These are phyloP conservation scores for Ustulina deusta DNA, from an alignment of 2,329 filamentous ascomycete genomes.

Conservation along the genomic window DNA sequence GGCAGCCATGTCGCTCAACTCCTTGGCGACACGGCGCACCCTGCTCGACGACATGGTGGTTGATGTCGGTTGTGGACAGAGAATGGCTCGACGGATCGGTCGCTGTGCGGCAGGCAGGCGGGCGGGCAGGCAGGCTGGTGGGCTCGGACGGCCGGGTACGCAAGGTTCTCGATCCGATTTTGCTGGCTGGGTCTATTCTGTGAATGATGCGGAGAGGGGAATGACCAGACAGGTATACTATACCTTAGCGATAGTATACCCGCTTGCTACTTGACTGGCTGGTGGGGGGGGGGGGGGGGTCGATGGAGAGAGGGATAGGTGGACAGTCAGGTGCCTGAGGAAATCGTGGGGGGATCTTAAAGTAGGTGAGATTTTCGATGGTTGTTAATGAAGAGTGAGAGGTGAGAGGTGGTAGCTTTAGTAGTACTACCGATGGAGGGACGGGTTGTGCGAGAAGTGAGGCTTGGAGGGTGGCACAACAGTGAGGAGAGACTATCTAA, in stretches of 20 bases:
- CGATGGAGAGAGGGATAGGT: neutral
- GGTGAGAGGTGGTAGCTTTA: neutral
- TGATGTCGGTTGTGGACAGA: neutral
- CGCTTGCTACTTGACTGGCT: neutral
- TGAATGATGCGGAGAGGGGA: neutral
- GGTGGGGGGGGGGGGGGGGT: neutral
- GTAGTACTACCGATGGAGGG: neutral
- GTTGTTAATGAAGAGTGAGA: neutral
- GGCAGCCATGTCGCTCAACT: constrained; percentile 78
- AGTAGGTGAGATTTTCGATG: neutral
- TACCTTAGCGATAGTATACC: neutral
- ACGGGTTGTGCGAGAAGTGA: neutral
- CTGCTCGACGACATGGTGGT: constrained; percentile 62
- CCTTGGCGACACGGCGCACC: constrained; percentile 76
- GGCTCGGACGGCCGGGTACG: neutral
- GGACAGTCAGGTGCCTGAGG: neutral
- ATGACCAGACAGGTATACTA: too few relatives aligned
- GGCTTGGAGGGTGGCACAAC: neutral
- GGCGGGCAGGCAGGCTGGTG: neutral
- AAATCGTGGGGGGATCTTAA: neutral
- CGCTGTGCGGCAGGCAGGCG: neutral
- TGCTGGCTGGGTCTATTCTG: neutral
- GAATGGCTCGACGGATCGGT: neutral
- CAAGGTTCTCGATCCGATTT: neutral
- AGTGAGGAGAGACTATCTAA: neutral